These are phyloP conservation scores for Saprolegnia diclina DNA, from an alignment of 352 stramenopile genomes.

Conservation along the genomic window DNA sequence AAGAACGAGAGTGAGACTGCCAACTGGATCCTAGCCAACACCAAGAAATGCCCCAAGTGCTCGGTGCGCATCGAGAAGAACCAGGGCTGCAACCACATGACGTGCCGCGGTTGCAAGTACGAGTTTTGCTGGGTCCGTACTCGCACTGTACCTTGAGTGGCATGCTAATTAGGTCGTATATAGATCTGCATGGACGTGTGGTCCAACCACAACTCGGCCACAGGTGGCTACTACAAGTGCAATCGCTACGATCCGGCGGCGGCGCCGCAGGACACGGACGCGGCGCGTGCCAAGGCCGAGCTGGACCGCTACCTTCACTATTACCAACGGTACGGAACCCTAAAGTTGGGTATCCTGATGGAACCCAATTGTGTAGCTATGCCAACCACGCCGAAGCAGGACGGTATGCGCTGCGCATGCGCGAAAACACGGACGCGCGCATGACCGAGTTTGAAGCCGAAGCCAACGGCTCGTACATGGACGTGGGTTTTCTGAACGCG, in stretches of 20 bases:
- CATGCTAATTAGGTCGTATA: constrained; percentile 22
- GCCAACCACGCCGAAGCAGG: constrained; percentile 94
- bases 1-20: constrained; percentile 97
- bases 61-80: constrained; percentile 99
- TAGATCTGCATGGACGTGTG: constrained; percentile 93
- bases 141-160: constrained; percentile 31
- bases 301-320: constrained; percentile 99
- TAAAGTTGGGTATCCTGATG: neutral
- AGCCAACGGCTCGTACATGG: constrained; percentile 39
- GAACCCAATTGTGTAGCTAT: constrained; percentile 38
- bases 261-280: constrained; percentile 65
- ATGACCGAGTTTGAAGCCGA: constrained; percentile 85
- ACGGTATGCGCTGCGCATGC: constrained; percentile 95
- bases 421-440: constrained; percentile 90
- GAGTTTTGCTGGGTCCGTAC: constrained; percentile 95
- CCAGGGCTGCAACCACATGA: constrained; percentile 99
- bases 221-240: constrained; percentile 99
- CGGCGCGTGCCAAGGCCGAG: constrained; percentile 91
- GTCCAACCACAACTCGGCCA: constrained; percentile 94
- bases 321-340: constrained; percentile 87
- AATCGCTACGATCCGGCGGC: constrained; percentile 91
- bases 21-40: constrained; percentile 99
- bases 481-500: constrained; percentile 98
- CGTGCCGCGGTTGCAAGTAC: constrained; percentile 86
- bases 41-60: constrained; percentile 99